A percentile compares a stretch with the other conserved stretches of the same genome.
Conservation (phyloP, 352 stramenopile genomes). For the Phytophthora gonapodyides region DNA sequence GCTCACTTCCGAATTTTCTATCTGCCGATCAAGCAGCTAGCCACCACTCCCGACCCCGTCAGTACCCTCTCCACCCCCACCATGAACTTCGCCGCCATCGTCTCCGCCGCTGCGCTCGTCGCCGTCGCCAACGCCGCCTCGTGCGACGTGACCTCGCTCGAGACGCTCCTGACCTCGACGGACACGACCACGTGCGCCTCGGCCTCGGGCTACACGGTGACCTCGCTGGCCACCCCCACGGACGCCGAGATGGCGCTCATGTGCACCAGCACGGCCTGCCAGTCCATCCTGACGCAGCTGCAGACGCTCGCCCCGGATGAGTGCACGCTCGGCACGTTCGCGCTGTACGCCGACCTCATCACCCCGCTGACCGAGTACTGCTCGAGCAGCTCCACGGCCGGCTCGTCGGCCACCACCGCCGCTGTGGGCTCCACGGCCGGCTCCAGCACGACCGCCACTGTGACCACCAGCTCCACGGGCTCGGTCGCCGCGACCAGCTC, state of each 20-base stretch:
- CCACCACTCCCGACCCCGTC: conserved; percentile 21
- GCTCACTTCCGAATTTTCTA: conserved; percentile 38
- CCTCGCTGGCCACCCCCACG: conserved; percentile 37
- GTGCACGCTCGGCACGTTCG: conserved; percentile 38
- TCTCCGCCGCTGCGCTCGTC: conserved; percentile 19
- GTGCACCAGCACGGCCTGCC: conserved; percentile 38
- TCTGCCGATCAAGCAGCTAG: conserved; percentile 33
- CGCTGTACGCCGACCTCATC: conserved; percentile 41
- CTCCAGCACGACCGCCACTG: conserved; percentile 7
- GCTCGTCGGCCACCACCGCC: conserved; percentile 2
- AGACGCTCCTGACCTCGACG: conserved; percentile 25
- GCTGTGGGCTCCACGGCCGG: conserved; percentile 4
- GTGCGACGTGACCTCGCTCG: conserved; percentile 37
- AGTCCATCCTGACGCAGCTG: conserved; percentile 34
- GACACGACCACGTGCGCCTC: conserved; percentile 32
- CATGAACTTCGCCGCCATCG: conserved; percentile 39
- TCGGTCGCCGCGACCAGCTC: conserved; percentile 10
- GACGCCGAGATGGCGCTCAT: conserved; percentile 33
- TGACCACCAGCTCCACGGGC: conserved; percentile 4
- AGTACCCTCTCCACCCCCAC: conserved; percentile 15
- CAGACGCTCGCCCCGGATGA: conserved; percentile 31
- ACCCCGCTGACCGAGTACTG: conserved; percentile 31
- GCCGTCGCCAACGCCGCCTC: conserved; percentile 29
- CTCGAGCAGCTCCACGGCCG: conserved; percentile 4
- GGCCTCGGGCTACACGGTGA: conserved; percentile 40